phyloP scores from a whole-genome alignment of 2,329 filamentous ascomycete genomes.

The Fusarium sp. region DNA sequence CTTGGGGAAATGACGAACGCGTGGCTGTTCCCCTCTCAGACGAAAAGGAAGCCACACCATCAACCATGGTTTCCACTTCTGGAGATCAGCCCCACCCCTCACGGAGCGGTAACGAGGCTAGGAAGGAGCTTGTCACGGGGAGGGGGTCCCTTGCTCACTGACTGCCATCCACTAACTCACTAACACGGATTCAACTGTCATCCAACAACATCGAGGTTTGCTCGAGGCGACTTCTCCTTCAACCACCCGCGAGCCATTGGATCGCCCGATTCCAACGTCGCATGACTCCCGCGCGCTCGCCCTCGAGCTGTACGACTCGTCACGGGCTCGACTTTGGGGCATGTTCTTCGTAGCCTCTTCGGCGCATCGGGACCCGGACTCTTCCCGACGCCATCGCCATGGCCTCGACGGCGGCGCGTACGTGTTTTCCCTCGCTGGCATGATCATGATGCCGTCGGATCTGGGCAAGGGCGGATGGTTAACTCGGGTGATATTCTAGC shows the following conservation, averaged over 20 bases:
- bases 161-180: conserved; percentile 28
- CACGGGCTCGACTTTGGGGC: conserved; percentile 19
- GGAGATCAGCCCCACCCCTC: conserved; percentile 6
- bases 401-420: conserved; percentile 42
- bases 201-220: conserved; percentile 24
- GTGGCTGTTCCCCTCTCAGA: conserved; percentile 22
- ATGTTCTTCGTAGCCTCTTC: conserved; percentile 25
- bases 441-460: neutral
- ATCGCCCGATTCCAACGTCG: conserved; percentile 20
- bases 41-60: neutral
- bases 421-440: conserved; percentile 23
- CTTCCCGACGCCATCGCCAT: conserved; percentile 44
- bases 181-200: conserved; percentile 33
- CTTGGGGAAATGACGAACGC: conserved; percentile 28
- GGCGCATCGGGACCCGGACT: conserved; percentile 32
- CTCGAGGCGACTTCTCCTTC: conserved; percentile 4
- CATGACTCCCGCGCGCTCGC: conserved; percentile 11
- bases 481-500: conserved; percentile 30
- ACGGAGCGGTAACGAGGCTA: conserved; percentile 11
- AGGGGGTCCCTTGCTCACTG: conserved; percentile 20
- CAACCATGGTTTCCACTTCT: neutral
- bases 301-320: neutral
- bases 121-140: conserved; percentile 28
- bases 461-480: neutral
- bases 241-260: conserved; percentile 18